These are phyloP conservation scores for Trypanosoma congolense DNA, from an alignment of 208 protist species.

Conservation along the genomic window DNA sequence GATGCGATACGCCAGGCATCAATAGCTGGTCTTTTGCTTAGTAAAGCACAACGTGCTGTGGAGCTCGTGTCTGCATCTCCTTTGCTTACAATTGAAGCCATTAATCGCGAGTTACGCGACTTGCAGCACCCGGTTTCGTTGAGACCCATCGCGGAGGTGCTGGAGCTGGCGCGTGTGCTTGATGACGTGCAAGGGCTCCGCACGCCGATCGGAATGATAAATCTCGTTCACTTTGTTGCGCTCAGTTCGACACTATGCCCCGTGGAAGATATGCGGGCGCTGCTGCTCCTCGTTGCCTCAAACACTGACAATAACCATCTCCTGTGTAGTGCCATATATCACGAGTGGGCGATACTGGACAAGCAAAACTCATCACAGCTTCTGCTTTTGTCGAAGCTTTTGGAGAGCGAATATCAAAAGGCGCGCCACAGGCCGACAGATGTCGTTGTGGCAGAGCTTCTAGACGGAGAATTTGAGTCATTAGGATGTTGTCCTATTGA, in stretches of 20 bases:
- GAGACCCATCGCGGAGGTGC: slow-evolving; percentile 25
- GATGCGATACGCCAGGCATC: neutral
- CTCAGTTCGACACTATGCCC: slow-evolving; percentile 36
- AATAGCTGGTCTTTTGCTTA: neutral
- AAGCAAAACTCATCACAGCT: slow-evolving; percentile 5
- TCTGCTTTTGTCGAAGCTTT: slow-evolving; percentile 1
- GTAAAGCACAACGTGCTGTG: neutral
- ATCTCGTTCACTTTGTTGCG: slow-evolving; percentile 39
- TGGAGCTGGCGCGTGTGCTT: slow-evolving; percentile 48
- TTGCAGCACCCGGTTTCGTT: slow-evolving; percentile 1
- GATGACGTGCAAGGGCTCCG: slow-evolving; percentile 32
- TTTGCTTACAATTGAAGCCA: slow-evolving; percentile 3
- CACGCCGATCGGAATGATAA: slow-evolving; percentile 27
- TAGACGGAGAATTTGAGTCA: slow-evolving; percentile 7
- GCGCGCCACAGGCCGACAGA: neutral
- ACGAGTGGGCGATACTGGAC: slow-evolving; percentile 28
- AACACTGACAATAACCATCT: slow-evolving; percentile 5
- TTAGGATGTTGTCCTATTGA: slow-evolving; percentile 9
- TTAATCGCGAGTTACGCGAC: slow-evolving; percentile 4
- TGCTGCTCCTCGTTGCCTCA: slow-evolving; percentile 12
- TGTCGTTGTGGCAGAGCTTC: slow-evolving; percentile 6
- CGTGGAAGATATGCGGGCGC: slow-evolving; percentile 14
- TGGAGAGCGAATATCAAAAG: slow-evolving; percentile 6
- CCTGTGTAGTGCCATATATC: slow-evolving; percentile 23
- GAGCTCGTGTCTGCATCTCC: slow-evolving; percentile 17